Conservation (phyloP, 345 rosid species). For the Stellera chamaejasme region DNA sequence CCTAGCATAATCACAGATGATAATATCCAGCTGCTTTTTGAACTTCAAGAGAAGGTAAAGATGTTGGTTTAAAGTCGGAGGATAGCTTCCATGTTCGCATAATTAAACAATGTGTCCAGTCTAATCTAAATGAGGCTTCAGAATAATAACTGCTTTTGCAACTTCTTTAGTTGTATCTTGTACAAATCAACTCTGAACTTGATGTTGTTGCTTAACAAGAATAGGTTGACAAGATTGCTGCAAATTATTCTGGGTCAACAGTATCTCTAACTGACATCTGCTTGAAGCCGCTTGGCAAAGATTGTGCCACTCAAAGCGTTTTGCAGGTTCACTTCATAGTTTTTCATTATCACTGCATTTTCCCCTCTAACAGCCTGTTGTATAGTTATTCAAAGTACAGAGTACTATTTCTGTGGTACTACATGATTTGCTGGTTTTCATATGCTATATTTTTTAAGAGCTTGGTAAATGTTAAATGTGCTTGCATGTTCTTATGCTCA, state of each 20-base stretch:
- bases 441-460: too few relatives aligned
- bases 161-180: neutral
- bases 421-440: too few relatives aligned
- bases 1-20: constrained; percentile 75
- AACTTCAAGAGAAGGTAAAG: constrained; percentile 82
- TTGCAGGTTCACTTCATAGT: constrained; percentile 54
- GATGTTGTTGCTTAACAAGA: constrained; percentile 10
- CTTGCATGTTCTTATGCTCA: too few relatives aligned
- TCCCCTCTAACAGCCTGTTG: too few relatives aligned
- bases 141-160: constrained; percentile 6
- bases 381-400: too few relatives aligned
- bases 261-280: constrained; percentile 79
- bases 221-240: constrained; percentile 78
- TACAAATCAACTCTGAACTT: neutral
- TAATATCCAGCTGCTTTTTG: constrained; percentile 86
- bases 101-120: too few relatives aligned
- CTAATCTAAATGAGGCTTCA: neutral
- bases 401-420: too few relatives aligned
- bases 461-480: too few relatives aligned
- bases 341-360: neutral
- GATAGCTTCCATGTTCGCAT: too few relatives aligned
- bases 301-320: constrained; percentile 94
- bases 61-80: constrained; percentile 7
- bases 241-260: constrained; percentile 65
- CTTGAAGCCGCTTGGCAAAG: constrained; percentile 84